A percentile compares a stretch with the other conserved stretches of the same genome.
Conservation (phyloP, 352 stramenopile species). For the Globisporangium canariense region DNA sequence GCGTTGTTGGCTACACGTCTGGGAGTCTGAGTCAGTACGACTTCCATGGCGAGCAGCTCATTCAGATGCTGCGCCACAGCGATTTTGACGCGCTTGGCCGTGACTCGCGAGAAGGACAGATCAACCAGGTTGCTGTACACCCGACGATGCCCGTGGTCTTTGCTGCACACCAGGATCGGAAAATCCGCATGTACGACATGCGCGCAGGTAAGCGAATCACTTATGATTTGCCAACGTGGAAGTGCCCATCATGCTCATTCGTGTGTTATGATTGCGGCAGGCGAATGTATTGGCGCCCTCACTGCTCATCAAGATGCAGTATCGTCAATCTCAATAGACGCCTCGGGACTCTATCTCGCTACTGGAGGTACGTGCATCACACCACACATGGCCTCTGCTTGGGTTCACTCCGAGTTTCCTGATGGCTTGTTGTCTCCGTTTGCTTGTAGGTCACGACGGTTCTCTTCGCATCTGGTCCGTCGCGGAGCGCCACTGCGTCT, state of each 20-base stretch:
- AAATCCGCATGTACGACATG: conserved; percentile 87
- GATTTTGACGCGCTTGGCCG: conserved; percentile 62
- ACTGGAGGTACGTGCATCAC: conserved; percentile 47
- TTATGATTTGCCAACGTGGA: not conserved
- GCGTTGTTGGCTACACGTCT: conserved; percentile 75
- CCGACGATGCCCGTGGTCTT: conserved; percentile 83
- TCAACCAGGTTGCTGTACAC: conserved; percentile 76
- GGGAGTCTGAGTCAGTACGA: conserved; percentile 67
- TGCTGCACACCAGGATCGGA: conserved; percentile 76
- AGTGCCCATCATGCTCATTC: not conserved
- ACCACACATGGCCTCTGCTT: no score
- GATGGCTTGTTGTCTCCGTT: not conserved
- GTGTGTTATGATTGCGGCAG: conserved; percentile 19
- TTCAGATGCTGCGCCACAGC: conserved; percentile 64
- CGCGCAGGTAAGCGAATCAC: conserved; percentile 39
- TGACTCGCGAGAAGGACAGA: conserved; percentile 55
- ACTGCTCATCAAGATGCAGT: conserved; percentile 82
- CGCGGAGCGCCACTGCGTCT: conserved; percentile 79
- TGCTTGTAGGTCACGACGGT: conserved; percentile 63
- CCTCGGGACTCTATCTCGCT: conserved; percentile 68
- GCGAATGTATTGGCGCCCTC: conserved; percentile 73
- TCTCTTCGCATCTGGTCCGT: conserved; percentile 84
- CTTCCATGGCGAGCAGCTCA: conserved; percentile 71
- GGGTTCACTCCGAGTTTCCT: not conserved
- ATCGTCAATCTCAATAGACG: conserved; percentile 74